Evolutionary conservation across 2,329 filamentous ascomycete species (phyloP), one percentile per base, ranked within the genome.

Genomic region (Fusarium odoratissimum): DNA sequence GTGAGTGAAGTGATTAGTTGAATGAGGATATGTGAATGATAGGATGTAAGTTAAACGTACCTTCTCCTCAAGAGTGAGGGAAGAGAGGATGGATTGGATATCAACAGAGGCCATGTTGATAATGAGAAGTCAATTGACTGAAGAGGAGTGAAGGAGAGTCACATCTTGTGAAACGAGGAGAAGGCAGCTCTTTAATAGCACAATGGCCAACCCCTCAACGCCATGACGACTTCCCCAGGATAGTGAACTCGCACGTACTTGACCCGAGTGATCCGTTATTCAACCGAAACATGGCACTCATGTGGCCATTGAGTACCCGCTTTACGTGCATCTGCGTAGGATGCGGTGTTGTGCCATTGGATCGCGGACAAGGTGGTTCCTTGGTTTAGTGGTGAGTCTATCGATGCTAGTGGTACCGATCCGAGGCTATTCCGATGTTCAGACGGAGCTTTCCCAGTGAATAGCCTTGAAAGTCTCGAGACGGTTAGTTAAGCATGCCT

Each of bases 61-160:
- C 74, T 80, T 80, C 54, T 80, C 78, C 64, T 79, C 78, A 49
- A 80, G 77, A 41, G 74, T 77, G 64, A 80, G 73, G 55, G 71
- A 77, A 41, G 78, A 71, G 60, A 80, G 69, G 48, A 80, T 76
- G 30, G 76, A 75, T 35, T 72, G 70, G 3, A 79, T 73, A 60
- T 77, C 73, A 66, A 75, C 75, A 23, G 74, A 72, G 58, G 76
- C 54, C 76, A 77, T 77, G 31, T 59, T 74, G 76, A 69, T 48
- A 38, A 2, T 35, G 17, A 42, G 38, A 49, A 46, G 44, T 46
- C 57, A n/a, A 61, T 67, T 61, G 56, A 49, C 60, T 64, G 49
- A 40, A 56, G 61, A 55, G 48, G 48, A 62, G 42, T 60, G 49
- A 54, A 42, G 44, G 51, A 42, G 46, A 67, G 51, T 33, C 51